Conservation (phyloP, 2,329 filamentous ascomycete genomes). For the Cytospora piceicola region DNA sequence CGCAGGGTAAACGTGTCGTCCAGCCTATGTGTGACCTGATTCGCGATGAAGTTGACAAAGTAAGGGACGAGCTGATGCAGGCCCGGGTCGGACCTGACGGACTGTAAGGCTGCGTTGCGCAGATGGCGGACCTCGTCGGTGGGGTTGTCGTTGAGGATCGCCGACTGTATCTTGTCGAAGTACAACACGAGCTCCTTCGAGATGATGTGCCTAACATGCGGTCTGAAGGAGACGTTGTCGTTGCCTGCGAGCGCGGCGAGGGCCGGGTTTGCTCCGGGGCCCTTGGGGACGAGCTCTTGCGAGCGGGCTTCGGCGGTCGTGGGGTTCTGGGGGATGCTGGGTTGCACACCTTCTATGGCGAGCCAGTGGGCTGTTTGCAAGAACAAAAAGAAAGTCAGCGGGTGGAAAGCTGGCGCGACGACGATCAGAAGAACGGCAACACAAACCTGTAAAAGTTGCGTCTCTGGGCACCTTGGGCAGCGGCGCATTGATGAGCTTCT, state of each 20-base stretch:
- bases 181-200: conserved; percentile 96
- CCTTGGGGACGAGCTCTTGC: conserved; percentile 87
- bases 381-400: conserved; percentile 32
- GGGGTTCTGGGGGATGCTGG: conserved; percentile 94
- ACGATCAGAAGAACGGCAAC: background rate
- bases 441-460: conserved; percentile 82
- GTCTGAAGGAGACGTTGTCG: conserved; percentile 83
- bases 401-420: conserved; percentile 19
- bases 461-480: conserved; percentile 93
- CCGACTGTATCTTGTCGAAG: conserved; percentile 92
- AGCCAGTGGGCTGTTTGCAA: conserved; percentile 81
- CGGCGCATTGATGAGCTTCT: conserved; percentile 96
- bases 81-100: conserved; percentile 84
- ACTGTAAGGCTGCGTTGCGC: conserved; percentile 82
- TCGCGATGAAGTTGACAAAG: conserved; percentile 92
- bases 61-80: conserved; percentile 96
- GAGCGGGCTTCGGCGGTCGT: conserved; percentile 81
- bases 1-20: conserved; percentile 87
- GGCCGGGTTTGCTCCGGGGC: conserved; percentile 82
- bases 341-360: conserved; percentile 95
- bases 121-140: conserved; percentile 75
- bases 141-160: conserved; percentile 84
- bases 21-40: conserved; percentile 92
- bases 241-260: conserved; percentile 82
- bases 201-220: conserved; percentile 91